phyloP scores from a whole-genome alignment of 2,329 filamentous ascomycete species.

The Colletotrichum abscissum region DNA sequence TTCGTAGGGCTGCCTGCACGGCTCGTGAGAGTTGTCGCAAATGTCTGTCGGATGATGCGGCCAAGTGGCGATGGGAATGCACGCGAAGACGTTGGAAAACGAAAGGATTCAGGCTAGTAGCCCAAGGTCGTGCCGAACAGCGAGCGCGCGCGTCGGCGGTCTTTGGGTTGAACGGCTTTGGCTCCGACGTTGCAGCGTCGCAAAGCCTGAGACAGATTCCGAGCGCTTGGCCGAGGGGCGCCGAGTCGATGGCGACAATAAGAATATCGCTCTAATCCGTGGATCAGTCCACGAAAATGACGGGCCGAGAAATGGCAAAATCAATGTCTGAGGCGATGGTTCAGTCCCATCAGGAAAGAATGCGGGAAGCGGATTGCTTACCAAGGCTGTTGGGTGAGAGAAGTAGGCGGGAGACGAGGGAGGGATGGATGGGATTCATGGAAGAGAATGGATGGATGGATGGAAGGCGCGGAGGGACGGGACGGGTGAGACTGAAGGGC shows the following conservation, averaged over 20 bases:
- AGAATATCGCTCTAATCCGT: neutral
- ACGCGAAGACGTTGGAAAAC: neutral
- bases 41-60: neutral
- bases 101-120: constrained; percentile 5
- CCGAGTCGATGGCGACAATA: neutral
- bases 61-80: neutral
- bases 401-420: neutral
- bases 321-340: constrained; percentile 6
- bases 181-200: constrained; percentile 22
- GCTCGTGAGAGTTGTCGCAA: constrained; percentile 11
- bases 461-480: constrained; percentile 8
- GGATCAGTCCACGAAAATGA: neutral
- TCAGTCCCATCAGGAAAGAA: constrained; percentile 11
- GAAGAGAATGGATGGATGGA: constrained; percentile 15
- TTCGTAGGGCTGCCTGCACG: constrained; percentile 8
- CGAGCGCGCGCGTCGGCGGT: constrained; percentile 2
- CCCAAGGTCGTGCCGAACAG: neutral
- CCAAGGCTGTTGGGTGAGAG: neutral
- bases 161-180: neutral
- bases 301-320: neutral
- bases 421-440: neutral
- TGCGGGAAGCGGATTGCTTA: neutral
- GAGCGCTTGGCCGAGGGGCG: neutral
- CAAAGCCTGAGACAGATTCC: constrained; percentile 16
- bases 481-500: constrained; percentile 19